Percentiles rank a stretch among this genome's conserved stretches.
Evolutionary conservation across 2,329 filamentous ascomycete species (phyloP).

Genomic region (Helotiales sp.): DNA sequence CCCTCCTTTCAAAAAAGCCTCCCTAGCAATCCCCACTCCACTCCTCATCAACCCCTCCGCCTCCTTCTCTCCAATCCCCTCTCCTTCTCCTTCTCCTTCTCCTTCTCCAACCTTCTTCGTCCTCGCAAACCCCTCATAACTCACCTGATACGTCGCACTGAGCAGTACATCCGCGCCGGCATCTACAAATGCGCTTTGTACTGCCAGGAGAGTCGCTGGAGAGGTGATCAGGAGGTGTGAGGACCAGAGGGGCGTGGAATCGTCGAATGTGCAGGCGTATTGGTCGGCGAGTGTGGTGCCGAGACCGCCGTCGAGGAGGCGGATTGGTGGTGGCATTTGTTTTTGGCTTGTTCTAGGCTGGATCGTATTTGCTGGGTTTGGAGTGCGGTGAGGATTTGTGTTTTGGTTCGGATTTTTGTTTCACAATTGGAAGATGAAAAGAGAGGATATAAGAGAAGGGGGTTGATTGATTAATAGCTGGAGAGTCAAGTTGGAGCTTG

Average conservation of each 20-base stretch:
- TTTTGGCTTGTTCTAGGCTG: no score
- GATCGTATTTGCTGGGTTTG: no score
- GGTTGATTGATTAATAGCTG: not conserved
- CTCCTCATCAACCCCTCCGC: slow-evolving; percentile 52
- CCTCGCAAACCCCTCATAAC: slow-evolving; percentile 56
- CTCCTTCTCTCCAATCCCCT: slow-evolving; percentile 34
- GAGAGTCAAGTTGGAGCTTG: not conserved
- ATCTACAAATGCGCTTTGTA: slow-evolving; percentile 42
- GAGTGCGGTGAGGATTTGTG: not conserved
- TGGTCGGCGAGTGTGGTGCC: slow-evolving; percentile 68
- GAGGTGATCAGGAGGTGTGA: slow-evolving; percentile 64
- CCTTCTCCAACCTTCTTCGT: slow-evolving; percentile 9
- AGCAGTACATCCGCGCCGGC: slow-evolving; percentile 67
- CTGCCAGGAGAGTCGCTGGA: slow-evolving; percentile 14
- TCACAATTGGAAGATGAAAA: no score
- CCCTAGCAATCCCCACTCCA: slow-evolving; percentile 46
- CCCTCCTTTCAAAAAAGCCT: slow-evolving; percentile 38
- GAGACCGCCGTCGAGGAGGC: slow-evolving; percentile 68
- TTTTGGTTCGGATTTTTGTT: no score
- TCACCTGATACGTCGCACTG: slow-evolving; percentile 72
- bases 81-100: not conserved
- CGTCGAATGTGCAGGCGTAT: slow-evolving; percentile 57
- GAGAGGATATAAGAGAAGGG: not conserved
- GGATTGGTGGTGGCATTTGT: slow-evolving; percentile 37
- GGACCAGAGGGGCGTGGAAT: slow-evolving; percentile 67